Evolutionary conservation across 2,329 filamentous ascomycete genomes (phyloP).

Genomic region (Aspergillus arachidicola): DNA sequence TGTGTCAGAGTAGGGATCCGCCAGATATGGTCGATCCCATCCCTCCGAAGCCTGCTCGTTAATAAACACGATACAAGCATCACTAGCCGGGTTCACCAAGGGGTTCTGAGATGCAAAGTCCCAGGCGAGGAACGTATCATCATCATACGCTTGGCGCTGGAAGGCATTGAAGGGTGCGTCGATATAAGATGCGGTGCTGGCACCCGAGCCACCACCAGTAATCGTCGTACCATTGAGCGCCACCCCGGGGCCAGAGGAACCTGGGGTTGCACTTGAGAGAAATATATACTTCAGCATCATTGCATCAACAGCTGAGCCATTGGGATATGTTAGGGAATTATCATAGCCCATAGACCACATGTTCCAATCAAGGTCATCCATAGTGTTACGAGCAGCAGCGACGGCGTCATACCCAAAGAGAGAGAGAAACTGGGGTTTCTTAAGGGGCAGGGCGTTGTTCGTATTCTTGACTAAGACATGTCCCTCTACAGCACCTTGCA

Average conservation of each 20-base stretch:
- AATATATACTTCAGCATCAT: background rate
- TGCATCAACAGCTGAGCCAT: background rate
- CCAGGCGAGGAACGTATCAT: conserved; percentile 62
- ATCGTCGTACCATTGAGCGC: background rate
- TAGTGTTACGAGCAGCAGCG: too few relatives aligned
- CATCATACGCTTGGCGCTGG: conserved; percentile 53
- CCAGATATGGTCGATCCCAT: background rate
- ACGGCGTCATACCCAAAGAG: conserved; percentile 63
- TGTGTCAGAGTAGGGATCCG: conserved; percentile 49
- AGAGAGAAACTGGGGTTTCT: conserved; percentile 38
- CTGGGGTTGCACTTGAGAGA: background rate
- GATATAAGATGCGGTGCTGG: conserved; percentile 51
- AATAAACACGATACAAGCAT: conserved; percentile 33
- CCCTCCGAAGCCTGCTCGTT: background rate
- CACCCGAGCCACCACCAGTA: conserved; percentile 50
- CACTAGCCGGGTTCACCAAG: conserved; percentile 41
- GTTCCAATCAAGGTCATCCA: too few relatives aligned
- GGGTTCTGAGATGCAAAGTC: conserved; percentile 58
- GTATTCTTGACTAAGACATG: conserved; percentile 59
- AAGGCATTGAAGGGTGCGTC: conserved; percentile 60
- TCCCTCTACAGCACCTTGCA: conserved; percentile 57
- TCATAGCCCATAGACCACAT: background rate
- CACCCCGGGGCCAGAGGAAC: background rate
- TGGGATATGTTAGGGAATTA: background rate
- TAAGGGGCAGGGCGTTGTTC: conserved; percentile 52